Base-by-base conservation (phyloP, 179 eudicot species). In the Drosera spatulata region DNA sequence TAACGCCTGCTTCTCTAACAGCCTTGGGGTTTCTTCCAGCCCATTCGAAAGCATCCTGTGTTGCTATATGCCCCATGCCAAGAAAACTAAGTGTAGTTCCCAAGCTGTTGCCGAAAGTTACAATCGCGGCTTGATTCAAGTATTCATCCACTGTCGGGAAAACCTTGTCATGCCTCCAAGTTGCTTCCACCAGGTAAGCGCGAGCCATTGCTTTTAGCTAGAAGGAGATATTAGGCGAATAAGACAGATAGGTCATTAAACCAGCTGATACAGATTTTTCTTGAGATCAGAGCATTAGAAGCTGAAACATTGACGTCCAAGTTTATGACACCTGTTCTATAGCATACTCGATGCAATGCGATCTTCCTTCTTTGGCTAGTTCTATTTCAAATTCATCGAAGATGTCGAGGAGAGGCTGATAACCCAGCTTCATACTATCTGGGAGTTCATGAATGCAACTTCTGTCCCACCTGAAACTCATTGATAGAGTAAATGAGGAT, bases 341-440 rank as follows among this genome's bases (percentile, higher is more conserved):
- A 7, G 68, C 59, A 54, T 61, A 65, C 13, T 61, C 12, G n/a
- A 65, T 64, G 11, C 47, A 42, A 37, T 22, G 60, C 48, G 73
- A 40, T 38, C 61, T 61, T 55, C 73, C 77, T 52, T 64, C 53
- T 51, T 64, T 66, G 10, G 56, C 44, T 6, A 73, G 70, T 7
- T 65, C 73, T 45, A 52, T 45, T 43, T 73, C 73, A 47, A 56
- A 69, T 53, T 73, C 77, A 48, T 73, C 58, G 48, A 71, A 73
- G 15, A 70, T 57, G 56, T 73, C 77, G 3, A 74, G 64, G 47
- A 58, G 55, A 6, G 78, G 69, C 41, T 65, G 60, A 33, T 74
- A 74, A 43, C 57, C 39, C 68, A 73, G 61, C 39, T 61, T 69
- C 7, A 74, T 69, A 22, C 65, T 69, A 22, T 69, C 68, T 0